Percentiles rank a stretch among this genome's conserved stretches.
Evolutionary conservation across 1,139 yeast genomes (phyloP).

Genomic region (Suhomyces chickasaworum): DNA sequence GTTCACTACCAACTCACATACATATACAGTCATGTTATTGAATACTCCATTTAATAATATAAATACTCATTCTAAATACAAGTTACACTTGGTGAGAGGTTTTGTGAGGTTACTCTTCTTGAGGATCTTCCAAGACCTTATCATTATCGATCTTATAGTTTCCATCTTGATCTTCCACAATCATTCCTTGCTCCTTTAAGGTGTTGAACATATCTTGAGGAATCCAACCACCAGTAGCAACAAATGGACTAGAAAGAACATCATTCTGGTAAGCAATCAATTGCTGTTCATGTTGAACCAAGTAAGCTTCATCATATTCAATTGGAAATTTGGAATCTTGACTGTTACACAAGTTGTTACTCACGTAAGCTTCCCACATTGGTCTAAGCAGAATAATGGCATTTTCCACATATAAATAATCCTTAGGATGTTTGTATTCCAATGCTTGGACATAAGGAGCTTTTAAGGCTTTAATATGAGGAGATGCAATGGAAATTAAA

Average conservation of each 20-base stretch:
- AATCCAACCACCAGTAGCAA: constrained; percentile 93
- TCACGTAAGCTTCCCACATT: constrained; percentile 72
- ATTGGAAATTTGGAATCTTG: constrained; percentile 57
- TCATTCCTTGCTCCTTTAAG: constrained; percentile 64
- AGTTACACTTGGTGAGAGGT: background rate
- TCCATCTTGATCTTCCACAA: constrained; percentile 43
- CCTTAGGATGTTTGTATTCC: constrained; percentile 62
- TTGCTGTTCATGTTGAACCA: constrained; percentile 57
- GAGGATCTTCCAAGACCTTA: constrained; percentile 30
- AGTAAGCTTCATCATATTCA: constrained; percentile 53
- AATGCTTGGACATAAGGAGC: constrained; percentile 67
- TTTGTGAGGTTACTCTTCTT: background rate
- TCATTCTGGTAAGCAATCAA: constrained; percentile 70
- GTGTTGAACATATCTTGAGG: constrained; percentile 89
- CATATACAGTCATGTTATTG: background rate
- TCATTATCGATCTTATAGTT: constrained; percentile 43
- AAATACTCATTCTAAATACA: constrained; percentile 3
- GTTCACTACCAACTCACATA: too few species aligned
- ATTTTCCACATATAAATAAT: constrained; percentile 66
- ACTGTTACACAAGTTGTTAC: constrained; percentile 58
- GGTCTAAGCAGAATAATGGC: constrained; percentile 71
- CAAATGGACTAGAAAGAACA: constrained; percentile 73
- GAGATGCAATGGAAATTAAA: constrained; percentile 77
- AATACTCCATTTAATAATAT: too few species aligned
- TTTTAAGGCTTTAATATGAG: constrained; percentile 69